Base-by-base conservation (phyloP, 169 alveolate genomes). In the Cryptosporidium baileyi region DNA sequence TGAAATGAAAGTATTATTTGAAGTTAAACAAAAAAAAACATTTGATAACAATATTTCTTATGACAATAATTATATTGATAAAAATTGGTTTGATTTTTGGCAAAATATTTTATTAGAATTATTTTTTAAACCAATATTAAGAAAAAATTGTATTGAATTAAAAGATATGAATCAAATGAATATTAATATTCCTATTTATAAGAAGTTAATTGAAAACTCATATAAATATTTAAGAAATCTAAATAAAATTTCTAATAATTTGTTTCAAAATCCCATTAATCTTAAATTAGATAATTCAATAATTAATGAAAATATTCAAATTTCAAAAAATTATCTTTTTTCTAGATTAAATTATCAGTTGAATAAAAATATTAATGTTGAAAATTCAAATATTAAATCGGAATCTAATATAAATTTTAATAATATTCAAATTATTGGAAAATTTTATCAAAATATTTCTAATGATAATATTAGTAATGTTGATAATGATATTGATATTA, bases 81-180 rank as follows among this genome's bases (percentile, higher is more conserved):
- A 22, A 22, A 59, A 62, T 22, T 62, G 80, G 80, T 22, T 22
- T 5, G 1, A 22, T 13, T 41, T 40, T 41, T 62, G 80, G 80
- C 80, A 62, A 41, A 43, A 44, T 32, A 8, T 62, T 8, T 24
- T 62, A 44, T 15, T 62, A 9, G 7, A 62, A 19, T 62, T 62
- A 44, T 62, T 62, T 15, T 40, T 62, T 22, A 41, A 40, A 11
- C 80, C 80, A 22, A 32, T 62, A 38, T 32, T 62, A 38, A 43
- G 49, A 15, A 62, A 62, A 15, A 62, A 43, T 19, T 32, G 80
- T 43, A 40, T 62, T 22, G 80, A 62, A 17, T 43, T 62, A 41
- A 62, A 59, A n/a, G 80, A 62, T 43, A 30, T 62, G 17, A 43
- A 43, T 22, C 28, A 43, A 13, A 62, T 62, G 80, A 62, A 62